Evolutionary conservation across 1,284 basidiomycete genomes (phyloP), one percentile per base, ranked within the genome.

Genomic region (Tilletia setariae): DNA sequence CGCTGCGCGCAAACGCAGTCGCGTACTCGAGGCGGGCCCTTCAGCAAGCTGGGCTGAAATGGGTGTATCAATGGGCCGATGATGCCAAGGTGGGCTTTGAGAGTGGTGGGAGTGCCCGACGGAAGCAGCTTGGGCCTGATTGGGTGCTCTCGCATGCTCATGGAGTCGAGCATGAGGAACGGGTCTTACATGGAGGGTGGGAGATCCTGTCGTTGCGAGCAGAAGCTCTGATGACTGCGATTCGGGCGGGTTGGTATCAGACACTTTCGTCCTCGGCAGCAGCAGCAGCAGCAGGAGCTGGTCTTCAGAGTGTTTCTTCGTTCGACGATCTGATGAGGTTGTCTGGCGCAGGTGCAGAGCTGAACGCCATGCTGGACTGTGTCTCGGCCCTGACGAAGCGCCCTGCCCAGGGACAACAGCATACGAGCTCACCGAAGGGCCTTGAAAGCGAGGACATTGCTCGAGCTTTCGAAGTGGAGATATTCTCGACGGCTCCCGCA

Each of bases 161-260:
- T 15, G 16, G 6, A 30, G 7, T 23, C 13, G 53, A 59, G 53
- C 53, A 59, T 30, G 28, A 28, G 8, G 53, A 59, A 19, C 21
- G 53, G 53, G 53, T 59, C 4, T 30, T 59, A 8, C 53, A 59
- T 59, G 23, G 32, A 15, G 53, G 53, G 16, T 59, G 53, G 53
- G 53, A 59, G 25, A 30, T 59, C 8, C 53, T 59, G 23, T 59
- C 53, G 53, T 30, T 59, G 16, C 53, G 53, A 1, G 53, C 23
- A 9, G 53, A 59, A 30, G 23, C 53, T 21, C 9, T 59, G 23
- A 30, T 59, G 23, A 30, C 32, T 25, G 53, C 53, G 19, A 23
- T 59, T 30, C n/a, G 53, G 8, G 53, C 53, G 7, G 53, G 23
- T 15, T 59, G 53, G 53, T 59, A 49, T 23, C n/a, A 49, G 47